Percentiles rank a stretch among this genome's conserved stretches.
These are phyloP conservation scores for Marasmius fiardii DNA, from an alignment of 1,284 basidiomycete species.

Conservation along the genomic window DNA sequence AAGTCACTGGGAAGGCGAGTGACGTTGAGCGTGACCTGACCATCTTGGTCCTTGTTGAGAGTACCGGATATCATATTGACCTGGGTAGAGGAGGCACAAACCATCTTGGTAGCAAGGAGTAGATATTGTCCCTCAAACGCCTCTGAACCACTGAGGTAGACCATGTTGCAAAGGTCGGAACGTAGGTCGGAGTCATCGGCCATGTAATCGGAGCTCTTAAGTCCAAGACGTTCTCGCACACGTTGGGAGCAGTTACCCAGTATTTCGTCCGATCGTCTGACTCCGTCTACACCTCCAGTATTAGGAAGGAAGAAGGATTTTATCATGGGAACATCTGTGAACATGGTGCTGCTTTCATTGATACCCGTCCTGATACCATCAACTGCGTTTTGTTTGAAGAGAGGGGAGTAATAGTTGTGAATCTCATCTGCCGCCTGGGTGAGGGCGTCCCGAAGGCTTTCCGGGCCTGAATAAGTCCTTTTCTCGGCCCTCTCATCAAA, in stretches of 20 bases:
- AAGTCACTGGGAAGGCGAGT: slow-evolving; percentile 19
- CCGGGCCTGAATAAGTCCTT: slow-evolving; percentile 17
- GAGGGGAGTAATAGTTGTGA: slow-evolving; percentile 11
- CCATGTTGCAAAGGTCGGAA: slow-evolving; percentile 7
- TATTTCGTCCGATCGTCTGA: neutral
- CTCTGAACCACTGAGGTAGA: slow-evolving; percentile 14
- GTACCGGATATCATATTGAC: slow-evolving; percentile 20
- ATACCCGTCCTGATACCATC: neutral
- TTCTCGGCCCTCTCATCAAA: slow-evolving; percentile 2
- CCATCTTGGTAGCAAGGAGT: slow-evolving; percentile 11
- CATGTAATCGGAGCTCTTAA: neutral
- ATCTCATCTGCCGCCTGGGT: slow-evolving; percentile 14
- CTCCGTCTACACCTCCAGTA: neutral
- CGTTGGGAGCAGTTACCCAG: slow-evolving; percentile 3
- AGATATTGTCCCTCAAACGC: neutral
- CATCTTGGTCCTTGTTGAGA: slow-evolving; percentile 13
- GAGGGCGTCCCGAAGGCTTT: slow-evolving; percentile 13
- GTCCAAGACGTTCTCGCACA: neutral
- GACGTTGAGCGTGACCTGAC: slow-evolving; percentile 7
- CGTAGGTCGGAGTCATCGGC: neutral
- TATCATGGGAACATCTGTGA: neutral
- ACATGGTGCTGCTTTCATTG: neutral
- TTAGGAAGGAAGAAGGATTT: neutral
- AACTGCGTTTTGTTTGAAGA: slow-evolving; percentile 13
- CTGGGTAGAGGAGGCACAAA: slow-evolving; percentile 20